Evolutionary conservation across 2,329 filamentous ascomycete genomes (phyloP), one percentile per base, ranked within the genome.

Genomic region (Pseudopithomyces maydicus): DNA sequence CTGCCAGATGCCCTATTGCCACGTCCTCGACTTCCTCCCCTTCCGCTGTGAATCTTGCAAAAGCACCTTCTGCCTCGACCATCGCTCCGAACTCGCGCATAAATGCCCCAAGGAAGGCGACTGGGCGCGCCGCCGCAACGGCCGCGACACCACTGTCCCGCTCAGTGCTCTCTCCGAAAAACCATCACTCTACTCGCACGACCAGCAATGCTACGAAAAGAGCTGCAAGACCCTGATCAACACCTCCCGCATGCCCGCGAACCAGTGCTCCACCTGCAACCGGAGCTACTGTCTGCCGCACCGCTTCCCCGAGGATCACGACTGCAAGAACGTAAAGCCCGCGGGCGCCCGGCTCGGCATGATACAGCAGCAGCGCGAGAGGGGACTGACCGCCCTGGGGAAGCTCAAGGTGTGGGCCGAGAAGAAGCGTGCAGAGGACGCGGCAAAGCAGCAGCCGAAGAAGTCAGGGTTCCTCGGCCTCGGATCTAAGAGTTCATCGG

Each of bases 1-100:
- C 81, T 99, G 95, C 84, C 88, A 97, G 76, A 89, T 90, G 78
- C 82, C 89, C 63, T 96, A 92, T 82, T 99, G 95, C 82, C 90
- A 93, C 74, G 90, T 95, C 73, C 90, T 98, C 58, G 95, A 98
- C 78, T 98, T 99, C 77, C 86, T 99, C 4, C 95, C 95, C 3
- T 98, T 98, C 77, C 85, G 88, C 72, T 99, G 95, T 80, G 91
- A 96, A 74, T 95, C 90, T 66, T 99, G 95, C 79, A 85, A 80
- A 69, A 82, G 82, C 56, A 94, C 90, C 15, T 99, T 88, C 80
- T 99, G 96, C 76, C 89, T 96, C 64, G 94, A 98, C 73, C 95
- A 99, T 82, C 90, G 94, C 54, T 89, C 87, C 69, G 94, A 98
- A 80, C 85, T 86, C 19, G 80, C 91, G 0, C 96, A 99, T 79